A percentile compares a stretch with the other conserved stretches of the same genome.
These are phyloP conservation scores for Annona cherimola DNA, from an alignment of 164 flowering plant species.

Conservation along the genomic window DNA sequence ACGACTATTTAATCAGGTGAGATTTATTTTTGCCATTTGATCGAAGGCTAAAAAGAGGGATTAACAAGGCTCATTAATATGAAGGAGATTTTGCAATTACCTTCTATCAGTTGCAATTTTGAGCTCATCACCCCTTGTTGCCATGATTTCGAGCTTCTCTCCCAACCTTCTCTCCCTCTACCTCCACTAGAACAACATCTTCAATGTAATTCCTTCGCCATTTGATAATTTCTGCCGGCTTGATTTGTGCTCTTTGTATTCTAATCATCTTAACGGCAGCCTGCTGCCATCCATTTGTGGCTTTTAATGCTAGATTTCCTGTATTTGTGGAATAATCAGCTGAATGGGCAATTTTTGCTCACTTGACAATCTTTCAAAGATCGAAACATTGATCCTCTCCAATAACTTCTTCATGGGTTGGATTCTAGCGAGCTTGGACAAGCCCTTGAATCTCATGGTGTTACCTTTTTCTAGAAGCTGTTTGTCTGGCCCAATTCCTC, in stretches of 20 bases:
- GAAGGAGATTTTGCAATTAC: too few relatives aligned
- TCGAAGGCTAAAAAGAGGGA: too few relatives aligned
- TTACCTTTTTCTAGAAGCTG: constrained; percentile 52
- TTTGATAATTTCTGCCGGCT: constrained; percentile 32
- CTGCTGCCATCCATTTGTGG: constrained; percentile 47
- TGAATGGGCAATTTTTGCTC: constrained; percentile 46
- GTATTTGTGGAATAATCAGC: constrained; percentile 47
- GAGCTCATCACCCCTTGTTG: too few relatives aligned
- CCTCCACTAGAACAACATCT: constrained; percentile 43
- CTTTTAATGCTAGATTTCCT: constrained; percentile 38
- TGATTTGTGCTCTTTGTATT: constrained; percentile 34
- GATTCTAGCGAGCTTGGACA: constrained; percentile 53
- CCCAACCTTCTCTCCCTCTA: constrained; percentile 23
- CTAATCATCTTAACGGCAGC: constrained; percentile 46
- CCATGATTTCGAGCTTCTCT: constrained; percentile 44
- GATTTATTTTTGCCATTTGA: too few relatives aligned
- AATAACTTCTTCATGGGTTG: constrained; percentile 48
- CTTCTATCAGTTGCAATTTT: too few relatives aligned
- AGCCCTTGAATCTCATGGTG: constrained; percentile 33
- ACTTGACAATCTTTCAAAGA: constrained; percentile 38
- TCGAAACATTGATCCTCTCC: constrained; percentile 42
- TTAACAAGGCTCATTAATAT: too few relatives aligned
- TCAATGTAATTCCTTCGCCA: constrained; percentile 47
- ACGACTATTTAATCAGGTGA: too few relatives aligned
- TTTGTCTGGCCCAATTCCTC: constrained; percentile 49